Percentiles rank a stretch among this genome's conserved stretches.
Evolutionary conservation across 2,329 filamentous ascomycete species (phyloP).

Genomic region (Lasiodiplodia theobromae): DNA sequence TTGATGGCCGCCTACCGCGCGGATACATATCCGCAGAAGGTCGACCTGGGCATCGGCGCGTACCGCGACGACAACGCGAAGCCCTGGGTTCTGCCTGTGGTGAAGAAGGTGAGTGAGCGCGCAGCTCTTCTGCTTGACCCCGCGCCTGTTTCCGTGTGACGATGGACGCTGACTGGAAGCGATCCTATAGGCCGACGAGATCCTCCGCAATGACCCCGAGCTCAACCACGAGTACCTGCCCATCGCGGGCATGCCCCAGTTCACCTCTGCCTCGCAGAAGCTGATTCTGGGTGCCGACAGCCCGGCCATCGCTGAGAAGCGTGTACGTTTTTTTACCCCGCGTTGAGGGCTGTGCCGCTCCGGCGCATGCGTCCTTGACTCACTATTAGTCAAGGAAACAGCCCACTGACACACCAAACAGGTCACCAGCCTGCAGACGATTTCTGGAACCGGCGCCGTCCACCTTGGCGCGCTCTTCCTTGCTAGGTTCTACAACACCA

Average conservation of each 20-base stretch:
- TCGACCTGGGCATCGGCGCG: constrained; percentile 93
- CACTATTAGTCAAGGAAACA: constrained; percentile 25
- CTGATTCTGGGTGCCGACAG: constrained; percentile 83
- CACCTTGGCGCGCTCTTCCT: constrained; percentile 95
- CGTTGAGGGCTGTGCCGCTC: neutral
- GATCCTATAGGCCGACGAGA: constrained; percentile 78
- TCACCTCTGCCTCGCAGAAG: constrained; percentile 90
- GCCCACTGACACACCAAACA: constrained; percentile 38
- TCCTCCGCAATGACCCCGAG: constrained; percentile 84
- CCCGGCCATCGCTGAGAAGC: constrained; percentile 82
- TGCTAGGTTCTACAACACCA: constrained; percentile 78
- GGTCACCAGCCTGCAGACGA: constrained; percentile 84
- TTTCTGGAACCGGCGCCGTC: constrained; percentile 95
- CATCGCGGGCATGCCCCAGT: constrained; percentile 85
- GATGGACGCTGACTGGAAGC: constrained; percentile 27
- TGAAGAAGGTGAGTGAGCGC: constrained; percentile 86
- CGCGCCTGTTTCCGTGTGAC: constrained; percentile 1
- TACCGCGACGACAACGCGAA: constrained; percentile 96
- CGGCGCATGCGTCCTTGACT: constrained; percentile 4
- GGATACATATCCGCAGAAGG: constrained; percentile 78
- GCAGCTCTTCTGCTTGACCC: neutral
- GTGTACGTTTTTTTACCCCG: constrained; percentile 55
- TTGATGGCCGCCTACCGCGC: constrained; percentile 87
- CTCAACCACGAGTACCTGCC: constrained; percentile 98
- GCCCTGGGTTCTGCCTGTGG: constrained; percentile 95